These are phyloP conservation scores for Penicillium daleae DNA, from an alignment of 495 filamentous ascomycete species.

Conservation along the genomic window DNA sequence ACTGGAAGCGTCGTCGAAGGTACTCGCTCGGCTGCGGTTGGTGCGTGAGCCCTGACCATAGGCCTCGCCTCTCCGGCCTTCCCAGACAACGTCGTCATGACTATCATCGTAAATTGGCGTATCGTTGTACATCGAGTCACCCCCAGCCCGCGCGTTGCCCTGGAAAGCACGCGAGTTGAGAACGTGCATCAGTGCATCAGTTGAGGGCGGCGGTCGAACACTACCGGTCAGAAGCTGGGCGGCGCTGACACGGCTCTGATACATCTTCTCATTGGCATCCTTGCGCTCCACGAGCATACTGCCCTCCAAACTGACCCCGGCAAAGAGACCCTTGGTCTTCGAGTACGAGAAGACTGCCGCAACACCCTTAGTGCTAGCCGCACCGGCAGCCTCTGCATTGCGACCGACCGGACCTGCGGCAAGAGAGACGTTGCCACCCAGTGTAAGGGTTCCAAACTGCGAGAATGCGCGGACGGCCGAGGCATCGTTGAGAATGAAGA, in stretches of 20 bases:
- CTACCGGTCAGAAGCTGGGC: slow-evolving; percentile 76
- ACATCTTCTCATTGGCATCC: slow-evolving; percentile 96
- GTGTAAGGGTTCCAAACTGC: slow-evolving; percentile 84
- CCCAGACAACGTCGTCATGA: slow-evolving; percentile 93
- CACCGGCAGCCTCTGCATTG: slow-evolving; percentile 95
- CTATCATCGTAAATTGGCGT: slow-evolving; percentile 87
- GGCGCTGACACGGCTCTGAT: slow-evolving; percentile 81
- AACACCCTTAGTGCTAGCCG: slow-evolving; percentile 85
- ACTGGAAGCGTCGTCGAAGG: slow-evolving; percentile 36
- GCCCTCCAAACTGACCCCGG: slow-evolving; percentile 92
- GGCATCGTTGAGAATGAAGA: slow-evolving; percentile 96
- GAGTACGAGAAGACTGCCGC: slow-evolving; percentile 94
- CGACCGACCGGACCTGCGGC: slow-evolving; percentile 92
- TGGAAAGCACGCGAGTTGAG: slow-evolving; percentile 83
- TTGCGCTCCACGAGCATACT: slow-evolving; percentile 87
- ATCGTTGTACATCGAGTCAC: slow-evolving; percentile 89
- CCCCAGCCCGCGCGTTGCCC: slow-evolving; percentile 54
- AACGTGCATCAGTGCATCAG: slow-evolving; percentile 81
- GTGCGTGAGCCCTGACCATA: slow-evolving; percentile 71
- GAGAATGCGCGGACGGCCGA: slow-evolving; percentile 93
- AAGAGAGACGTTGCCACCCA: slow-evolving; percentile 95
- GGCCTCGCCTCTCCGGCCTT: slow-evolving; percentile 72
- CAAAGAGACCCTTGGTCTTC: slow-evolving; percentile 97
- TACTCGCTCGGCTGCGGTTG: slow-evolving; percentile 57
- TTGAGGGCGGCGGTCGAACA: slow-evolving; percentile 77